These are phyloP conservation scores for Oenanthe javanica DNA, from an alignment of 140 eudicot species.

Conservation along the genomic window DNA sequence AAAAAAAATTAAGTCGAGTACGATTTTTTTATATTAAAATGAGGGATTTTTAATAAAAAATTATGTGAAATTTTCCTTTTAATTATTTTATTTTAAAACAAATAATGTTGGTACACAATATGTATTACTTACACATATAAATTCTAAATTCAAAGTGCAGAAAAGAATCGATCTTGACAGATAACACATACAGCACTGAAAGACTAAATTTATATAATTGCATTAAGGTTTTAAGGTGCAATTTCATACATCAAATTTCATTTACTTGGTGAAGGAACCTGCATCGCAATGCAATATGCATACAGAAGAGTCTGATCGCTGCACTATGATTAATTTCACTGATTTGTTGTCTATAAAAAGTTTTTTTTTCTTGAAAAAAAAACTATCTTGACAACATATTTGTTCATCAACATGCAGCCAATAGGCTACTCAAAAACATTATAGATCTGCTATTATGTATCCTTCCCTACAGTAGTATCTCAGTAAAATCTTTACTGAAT, in stretches of 20 bases:
- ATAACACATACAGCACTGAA: no score
- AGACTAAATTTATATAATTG: no score
- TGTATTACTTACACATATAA: no score
- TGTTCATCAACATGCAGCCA: neutral
- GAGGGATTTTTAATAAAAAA: no score
- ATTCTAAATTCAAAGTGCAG: no score
- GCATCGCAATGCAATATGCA: neutral
- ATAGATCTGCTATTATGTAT: neutral
- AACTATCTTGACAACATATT: neutral
- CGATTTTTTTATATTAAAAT: no score
- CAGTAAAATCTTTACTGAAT: neutral
- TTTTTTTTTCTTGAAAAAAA: neutral
- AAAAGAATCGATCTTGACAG: no score
- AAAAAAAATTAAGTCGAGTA: no score
- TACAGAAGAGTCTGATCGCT: neutral
- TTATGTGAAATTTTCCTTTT: no score
- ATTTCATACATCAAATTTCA: neutral
- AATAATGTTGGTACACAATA: no score
- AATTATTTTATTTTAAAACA: no score
- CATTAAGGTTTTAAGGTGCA: no score
- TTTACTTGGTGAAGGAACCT: neutral
- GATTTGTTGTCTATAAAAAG: neutral
- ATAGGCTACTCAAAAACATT: neutral
- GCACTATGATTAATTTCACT: neutral
- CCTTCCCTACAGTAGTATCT: neutral